Evolutionary conservation across 306 rosid species (phyloP), one percentile per base, ranked within the genome.

Genomic region (Begonia fuchsioides): DNA sequence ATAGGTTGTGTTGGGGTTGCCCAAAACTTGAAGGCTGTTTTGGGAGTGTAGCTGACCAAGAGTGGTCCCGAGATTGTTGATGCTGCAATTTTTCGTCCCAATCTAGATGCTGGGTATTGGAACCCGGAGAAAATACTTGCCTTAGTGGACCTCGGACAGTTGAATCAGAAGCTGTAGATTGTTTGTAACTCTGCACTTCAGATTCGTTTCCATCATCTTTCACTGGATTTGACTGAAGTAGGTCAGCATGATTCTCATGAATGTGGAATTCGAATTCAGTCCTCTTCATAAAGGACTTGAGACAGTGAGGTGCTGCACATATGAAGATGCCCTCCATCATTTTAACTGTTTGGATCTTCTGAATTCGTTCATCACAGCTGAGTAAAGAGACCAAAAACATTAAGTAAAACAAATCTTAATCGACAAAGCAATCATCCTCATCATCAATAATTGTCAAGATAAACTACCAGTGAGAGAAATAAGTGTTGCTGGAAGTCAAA

Each of bases 231-330:
- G 83, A 70, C 59, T 64, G 78, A 55, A 92, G 83, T 55, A 92
- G 96, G 68, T 77, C 68, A 14, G 78, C 54, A 5, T 92, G 99
- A 52, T 35, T 73, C 68, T 71, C 93, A 0, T 86, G 86, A 58
- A 92, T 86, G 56, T 92, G 99, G 70, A 83, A 69, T 66, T 92
- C 99, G 59, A 92, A 86, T 10, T 92, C 96, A 52, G 64, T 49
- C 66, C 70, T 69, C 74, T 79, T 86, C 53, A 92, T 53, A 71
- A 92, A 92, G 57, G 99, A 77, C 64, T 80, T 92, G 47, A 86
- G 94, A 70, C 99, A 92, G 54, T 92, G 99, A 55, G 99, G 96
- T 46, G 96, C 99, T 38, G 94, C 99, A 53, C 99, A 92, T 47
- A 92, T 62, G 62, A 82, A 75, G 71, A 86, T 92, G 59, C 99